These are phyloP conservation scores for Diplodia intermedia DNA, from an alignment of 2,329 filamentous ascomycete genomes.

Conservation along the genomic window DNA sequence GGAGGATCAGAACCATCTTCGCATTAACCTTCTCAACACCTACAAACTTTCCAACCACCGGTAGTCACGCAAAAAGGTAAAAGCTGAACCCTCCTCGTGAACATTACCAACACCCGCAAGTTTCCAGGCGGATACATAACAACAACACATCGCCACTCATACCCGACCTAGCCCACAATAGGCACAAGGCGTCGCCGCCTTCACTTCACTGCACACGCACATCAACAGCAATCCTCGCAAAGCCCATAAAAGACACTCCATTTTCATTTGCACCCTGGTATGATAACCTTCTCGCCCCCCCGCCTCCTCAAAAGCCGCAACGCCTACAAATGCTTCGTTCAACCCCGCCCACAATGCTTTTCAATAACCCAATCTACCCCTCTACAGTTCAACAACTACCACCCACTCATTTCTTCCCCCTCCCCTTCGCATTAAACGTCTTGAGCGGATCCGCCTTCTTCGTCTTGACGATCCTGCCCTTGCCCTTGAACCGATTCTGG, in stretches of 20 bases:
- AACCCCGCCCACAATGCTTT: not conserved
- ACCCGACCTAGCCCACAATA: not conserved
- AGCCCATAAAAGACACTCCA: not conserved
- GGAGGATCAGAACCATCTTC: no score
- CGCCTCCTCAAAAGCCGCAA: not conserved
- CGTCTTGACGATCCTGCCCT: constrained; percentile 58
- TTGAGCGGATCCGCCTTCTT: constrained; percentile 82
- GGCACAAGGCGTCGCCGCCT: not conserved
- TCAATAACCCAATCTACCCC: not conserved
- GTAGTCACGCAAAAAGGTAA: no score
- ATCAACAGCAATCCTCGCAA: not conserved
- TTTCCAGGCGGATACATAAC: not conserved
- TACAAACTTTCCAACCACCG: no score
- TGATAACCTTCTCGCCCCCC: not conserved
- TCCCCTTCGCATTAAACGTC: constrained; percentile 71
- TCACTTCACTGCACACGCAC: not conserved
- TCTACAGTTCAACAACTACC: no score
- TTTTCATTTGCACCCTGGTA: not conserved
- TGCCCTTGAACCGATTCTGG: constrained; percentile 52
- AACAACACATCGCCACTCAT: not conserved
- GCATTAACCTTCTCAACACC: no score
- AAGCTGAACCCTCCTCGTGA: not conserved
- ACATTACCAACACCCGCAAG: not conserved
- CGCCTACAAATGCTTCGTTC: constrained; percentile 1
- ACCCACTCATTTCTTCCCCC: constrained; percentile 44